Conservation (phyloP, 2,329 filamentous ascomycete genomes). For the Amauroascus verrucosus region DNA sequence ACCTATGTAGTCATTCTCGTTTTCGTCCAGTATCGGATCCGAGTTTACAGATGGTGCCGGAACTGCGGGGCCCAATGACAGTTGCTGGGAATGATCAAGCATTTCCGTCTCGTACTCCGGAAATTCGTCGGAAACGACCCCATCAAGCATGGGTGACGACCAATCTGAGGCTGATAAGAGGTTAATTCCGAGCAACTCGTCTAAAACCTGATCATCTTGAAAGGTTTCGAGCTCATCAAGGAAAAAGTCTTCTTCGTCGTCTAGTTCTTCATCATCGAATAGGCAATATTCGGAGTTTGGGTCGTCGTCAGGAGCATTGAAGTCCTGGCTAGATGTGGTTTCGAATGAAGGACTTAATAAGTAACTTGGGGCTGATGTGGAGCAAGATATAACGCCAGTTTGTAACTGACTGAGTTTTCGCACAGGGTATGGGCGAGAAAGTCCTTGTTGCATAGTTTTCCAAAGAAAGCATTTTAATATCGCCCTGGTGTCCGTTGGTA, state of each 20-base stretch:
- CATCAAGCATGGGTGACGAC: constrained; percentile 10
- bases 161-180: neutral
- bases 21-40: constrained; percentile 2
- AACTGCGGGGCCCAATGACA: neutral
- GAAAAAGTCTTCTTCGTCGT: neutral
- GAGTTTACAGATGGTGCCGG: neutral
- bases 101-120: neutral
- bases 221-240: neutral
- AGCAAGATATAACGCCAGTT: neutral
- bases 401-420: constrained; percentile 8
- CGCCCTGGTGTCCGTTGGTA: constrained; percentile 13
- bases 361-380: neutral
- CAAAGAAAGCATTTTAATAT: constrained; percentile 26
- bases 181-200: neutral
- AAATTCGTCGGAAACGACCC: neutral
- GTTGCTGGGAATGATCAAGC: neutral
- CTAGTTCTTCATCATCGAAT: neutral
- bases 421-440: constrained; percentile 16
- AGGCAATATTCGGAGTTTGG: neutral
- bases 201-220: neutral
- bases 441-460: constrained; percentile 24
- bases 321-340: neutral
- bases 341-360: neutral
- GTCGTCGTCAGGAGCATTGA: neutral
- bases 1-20: neutral